Conservation (phyloP, 441 rosid species). For the Breynia disticha region DNA sequence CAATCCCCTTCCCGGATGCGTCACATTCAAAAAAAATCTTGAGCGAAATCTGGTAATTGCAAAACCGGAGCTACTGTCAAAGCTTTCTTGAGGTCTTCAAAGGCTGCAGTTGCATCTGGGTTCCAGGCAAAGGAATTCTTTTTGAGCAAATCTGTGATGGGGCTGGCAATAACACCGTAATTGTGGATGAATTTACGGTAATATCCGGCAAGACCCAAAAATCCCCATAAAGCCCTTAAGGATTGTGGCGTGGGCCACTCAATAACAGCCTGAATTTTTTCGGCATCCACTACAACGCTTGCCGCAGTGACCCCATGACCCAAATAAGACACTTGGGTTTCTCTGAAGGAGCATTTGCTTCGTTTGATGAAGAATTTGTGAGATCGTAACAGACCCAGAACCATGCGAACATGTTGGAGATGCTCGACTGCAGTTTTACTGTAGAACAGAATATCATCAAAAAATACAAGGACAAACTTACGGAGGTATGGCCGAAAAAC, state of each 20-base stretch:
- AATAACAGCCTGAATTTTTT: too few relatives aligned
- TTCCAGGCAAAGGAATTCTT: too few relatives aligned
- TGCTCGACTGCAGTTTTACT: not conserved
- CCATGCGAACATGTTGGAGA: too few relatives aligned
- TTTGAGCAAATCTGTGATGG: too few relatives aligned
- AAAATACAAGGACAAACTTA: not conserved
- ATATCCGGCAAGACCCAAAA: too few relatives aligned
- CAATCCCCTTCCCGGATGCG: not conserved
- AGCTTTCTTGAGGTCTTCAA: not conserved
- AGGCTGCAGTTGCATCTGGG: too few relatives aligned
- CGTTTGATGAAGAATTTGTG: not conserved
- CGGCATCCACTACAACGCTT: too few relatives aligned
- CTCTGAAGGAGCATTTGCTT: not conserved
- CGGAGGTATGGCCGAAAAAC: not conserved
- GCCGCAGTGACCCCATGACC: not conserved
- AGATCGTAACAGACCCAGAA: not conserved
- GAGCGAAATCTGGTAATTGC: not conserved
- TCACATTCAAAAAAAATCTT: not conserved
- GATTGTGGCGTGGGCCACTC: too few relatives aligned
- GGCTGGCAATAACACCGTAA: too few relatives aligned
- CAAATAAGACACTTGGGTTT: not conserved
- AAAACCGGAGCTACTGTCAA: not conserved
- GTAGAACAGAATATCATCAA: constrained; percentile 5
- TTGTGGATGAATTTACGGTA: too few relatives aligned
- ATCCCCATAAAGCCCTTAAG: too few relatives aligned